These are phyloP conservation scores for Penicillium angulare DNA, from an alignment of 495 filamentous ascomycete genomes.

Conservation along the genomic window DNA sequence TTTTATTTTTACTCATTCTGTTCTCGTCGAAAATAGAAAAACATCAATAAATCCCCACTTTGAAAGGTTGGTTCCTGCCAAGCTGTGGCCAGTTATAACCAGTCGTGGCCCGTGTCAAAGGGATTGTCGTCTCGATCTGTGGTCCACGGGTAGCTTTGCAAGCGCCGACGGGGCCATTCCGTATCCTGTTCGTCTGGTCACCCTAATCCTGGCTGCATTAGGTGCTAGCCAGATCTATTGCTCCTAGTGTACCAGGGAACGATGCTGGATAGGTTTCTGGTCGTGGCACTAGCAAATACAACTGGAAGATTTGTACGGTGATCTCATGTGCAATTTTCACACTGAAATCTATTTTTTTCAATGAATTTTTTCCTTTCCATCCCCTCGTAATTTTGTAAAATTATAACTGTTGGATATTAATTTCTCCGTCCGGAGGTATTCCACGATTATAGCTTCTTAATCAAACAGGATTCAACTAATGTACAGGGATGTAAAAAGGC, in stretches of 20 bases:
- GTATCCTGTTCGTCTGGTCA: not conserved
- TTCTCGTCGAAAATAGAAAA: no score
- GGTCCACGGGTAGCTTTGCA: not conserved
- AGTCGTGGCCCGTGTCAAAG: not conserved
- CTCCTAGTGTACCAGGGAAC: constrained; percentile 7
- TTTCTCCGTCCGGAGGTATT: no score
- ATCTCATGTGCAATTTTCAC: not conserved
- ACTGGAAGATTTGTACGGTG: not conserved
- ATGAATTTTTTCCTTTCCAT: no score
- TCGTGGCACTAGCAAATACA: not conserved
- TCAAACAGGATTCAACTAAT: no score
- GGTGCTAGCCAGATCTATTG: constrained; percentile 3
- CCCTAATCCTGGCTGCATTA: not conserved
- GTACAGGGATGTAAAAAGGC: no score
- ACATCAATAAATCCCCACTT: not conserved
- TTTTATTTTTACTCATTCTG: no score
- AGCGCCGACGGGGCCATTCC: not conserved
- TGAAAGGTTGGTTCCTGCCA: constrained; percentile 33
- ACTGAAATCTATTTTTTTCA: not conserved
- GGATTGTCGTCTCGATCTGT: constrained; percentile 4
- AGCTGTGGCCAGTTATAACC: not conserved
- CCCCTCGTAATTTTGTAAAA: no score
- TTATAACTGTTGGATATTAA: no score
- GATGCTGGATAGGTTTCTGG: constrained; percentile 3
- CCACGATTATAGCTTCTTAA: no score